Base-by-base conservation (phyloP, 768 basidiomycete genomes). In the Pleurotus ostreatus region DNA sequence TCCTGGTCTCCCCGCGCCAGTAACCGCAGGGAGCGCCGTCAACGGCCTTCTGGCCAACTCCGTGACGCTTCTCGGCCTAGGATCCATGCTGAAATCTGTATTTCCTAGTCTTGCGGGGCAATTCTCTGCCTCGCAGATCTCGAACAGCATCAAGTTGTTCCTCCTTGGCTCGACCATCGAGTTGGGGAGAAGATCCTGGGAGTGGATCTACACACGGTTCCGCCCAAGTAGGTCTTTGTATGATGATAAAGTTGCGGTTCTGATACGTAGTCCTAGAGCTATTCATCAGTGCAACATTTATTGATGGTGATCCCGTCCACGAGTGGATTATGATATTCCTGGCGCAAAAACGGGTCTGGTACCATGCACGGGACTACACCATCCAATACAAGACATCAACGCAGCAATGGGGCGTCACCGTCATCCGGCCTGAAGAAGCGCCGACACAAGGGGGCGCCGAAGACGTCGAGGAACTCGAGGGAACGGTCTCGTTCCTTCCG, bases 241-340 rank as follows among this genome's bases (percentile, higher is more conserved):
- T 47, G 23, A 46, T 46, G 37, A 16, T 23, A 45, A 44, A 12
- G 12, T 38, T n/a, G 9, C 8, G 52, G 25, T 37, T 8, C 11
- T 23, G 46, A 49, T 20, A 48, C 6, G 55, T 25, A 26, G n/a
- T 39, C 3, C 48, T 57, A 80, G 78, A 74, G 54, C 75, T 73
- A 48, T 73, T 69, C 2, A 70, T 78, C 5, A 74, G 76, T 5
- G 78, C 77, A 0, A 70, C 71, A 26, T 79, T 81, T 57, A 64
- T 66, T 12, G 69, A 77, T 57, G 74, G 76, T 6, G 78, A 80
- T 57, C 77, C 75, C 0, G 68, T 75, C 1, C 78, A 77, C 57
- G 79, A 80, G 49, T 81, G 79, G 78, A 68, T 81, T 8, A 60
- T 77, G 1, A 63, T 72, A 9, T 76, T 77, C 52, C 60, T 81